Evolutionary conservation across 2,329 filamentous ascomycete species (phyloP).

Genomic region (Ceratocystis harringtonii): DNA sequence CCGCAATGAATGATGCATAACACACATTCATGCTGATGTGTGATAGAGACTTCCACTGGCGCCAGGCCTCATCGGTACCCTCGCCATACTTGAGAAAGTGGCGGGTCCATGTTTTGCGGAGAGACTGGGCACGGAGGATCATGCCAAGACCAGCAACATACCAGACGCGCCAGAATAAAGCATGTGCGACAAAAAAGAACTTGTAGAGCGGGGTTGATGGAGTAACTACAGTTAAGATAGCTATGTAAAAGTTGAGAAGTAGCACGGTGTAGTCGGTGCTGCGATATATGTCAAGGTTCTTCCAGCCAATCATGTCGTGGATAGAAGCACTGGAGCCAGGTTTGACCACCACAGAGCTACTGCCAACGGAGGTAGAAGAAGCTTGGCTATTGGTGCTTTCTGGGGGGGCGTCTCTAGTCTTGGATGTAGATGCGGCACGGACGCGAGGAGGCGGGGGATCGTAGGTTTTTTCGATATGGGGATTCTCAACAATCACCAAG

Average conservation of each 20-base stretch:
- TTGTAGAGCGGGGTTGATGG: conserved; percentile 64
- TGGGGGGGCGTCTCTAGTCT: background rate
- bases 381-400: conserved; percentile 18
- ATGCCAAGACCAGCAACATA: conserved; percentile 77
- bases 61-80: conserved; percentile 79
- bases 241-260: conserved; percentile 60
- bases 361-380: conserved; percentile 20
- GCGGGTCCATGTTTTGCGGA: conserved; percentile 84
- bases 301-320: conserved; percentile 68
- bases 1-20: conserved; percentile 75
- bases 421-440: conserved; percentile 28
- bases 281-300: conserved; percentile 78
- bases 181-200: conserved; percentile 65
- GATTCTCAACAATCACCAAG: conserved; percentile 81
- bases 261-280: conserved; percentile 71
- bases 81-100: conserved; percentile 97
- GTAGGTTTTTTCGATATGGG: conserved; percentile 96
- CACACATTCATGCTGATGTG: conserved; percentile 85
- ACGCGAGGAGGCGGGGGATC: conserved; percentile 70
- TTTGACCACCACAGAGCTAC: conserved; percentile 21
- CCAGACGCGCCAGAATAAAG: conserved; percentile 75
- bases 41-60: conserved; percentile 93
- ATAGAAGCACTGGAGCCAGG: conserved; percentile 45
- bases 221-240: conserved; percentile 56
- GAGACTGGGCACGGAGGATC: conserved; percentile 73